A percentile compares a stretch with the other conserved stretches of the same genome.
phyloP scores from a whole-genome alignment of 192 early-diverging fungal genomes.

The Globomyces pollinis-pini region DNA sequence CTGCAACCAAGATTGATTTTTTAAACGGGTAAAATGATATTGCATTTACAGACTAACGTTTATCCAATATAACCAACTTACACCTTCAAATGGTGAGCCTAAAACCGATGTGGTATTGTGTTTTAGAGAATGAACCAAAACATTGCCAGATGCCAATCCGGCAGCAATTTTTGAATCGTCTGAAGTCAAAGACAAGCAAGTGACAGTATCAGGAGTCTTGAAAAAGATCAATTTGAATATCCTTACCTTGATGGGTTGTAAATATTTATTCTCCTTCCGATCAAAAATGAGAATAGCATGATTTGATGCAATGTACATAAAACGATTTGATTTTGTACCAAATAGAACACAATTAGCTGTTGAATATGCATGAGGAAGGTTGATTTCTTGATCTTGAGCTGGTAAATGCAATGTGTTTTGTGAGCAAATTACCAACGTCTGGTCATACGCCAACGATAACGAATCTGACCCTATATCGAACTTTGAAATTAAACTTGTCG shows the following conservation, averaged over 20 bases:
- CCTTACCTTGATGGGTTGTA: no score
- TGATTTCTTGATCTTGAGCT: no score
- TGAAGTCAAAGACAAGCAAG: slow-evolving; percentile 11
- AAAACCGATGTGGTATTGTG: slow-evolving; percentile 18
- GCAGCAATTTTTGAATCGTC: slow-evolving; percentile 22
- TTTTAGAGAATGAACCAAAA: slow-evolving; percentile 27
- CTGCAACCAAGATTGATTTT: slow-evolving; percentile 28
- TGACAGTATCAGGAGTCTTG: neutral
- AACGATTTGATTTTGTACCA: neutral
- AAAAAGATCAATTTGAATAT: no score
- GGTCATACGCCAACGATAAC: no score
- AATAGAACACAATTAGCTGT: no score
- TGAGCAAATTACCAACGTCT: no score
- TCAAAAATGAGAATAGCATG: neutral
- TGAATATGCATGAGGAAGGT: no score
- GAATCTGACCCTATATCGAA: no score
- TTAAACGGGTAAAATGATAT: slow-evolving; percentile 31
- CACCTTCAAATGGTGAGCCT: slow-evolving; percentile 20
- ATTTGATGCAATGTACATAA: neutral
- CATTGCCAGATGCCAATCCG: slow-evolving; percentile 10
- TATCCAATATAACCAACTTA: neutral
- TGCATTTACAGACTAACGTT: slow-evolving; percentile 24
- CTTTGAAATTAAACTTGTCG: no score
- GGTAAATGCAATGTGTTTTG: no score
- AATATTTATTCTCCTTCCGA: no score